phyloP scores from a whole-genome alignment of 2,329 filamentous ascomycete species.

The Colletotrichum falcatum region DNA sequence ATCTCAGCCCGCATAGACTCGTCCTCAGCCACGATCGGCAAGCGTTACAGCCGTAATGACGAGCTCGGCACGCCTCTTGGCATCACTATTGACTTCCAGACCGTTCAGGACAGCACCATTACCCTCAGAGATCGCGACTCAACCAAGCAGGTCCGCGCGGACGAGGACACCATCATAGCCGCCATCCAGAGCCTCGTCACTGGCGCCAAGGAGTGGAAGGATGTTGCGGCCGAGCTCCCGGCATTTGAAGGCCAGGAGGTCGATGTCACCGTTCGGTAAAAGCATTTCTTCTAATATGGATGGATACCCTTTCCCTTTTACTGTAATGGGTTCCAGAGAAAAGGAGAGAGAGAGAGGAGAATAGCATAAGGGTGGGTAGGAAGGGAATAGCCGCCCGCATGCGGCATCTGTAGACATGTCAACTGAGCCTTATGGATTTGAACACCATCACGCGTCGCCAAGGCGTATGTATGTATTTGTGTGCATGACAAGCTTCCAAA shows the following conservation, averaged over 20 bases:
- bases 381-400: slow-evolving; percentile 5
- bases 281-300: slow-evolving; percentile 13
- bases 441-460: background rate
- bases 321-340: slow-evolving; percentile 13
- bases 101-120: slow-evolving; percentile 85
- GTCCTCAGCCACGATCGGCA: slow-evolving; percentile 91
- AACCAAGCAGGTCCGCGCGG: slow-evolving; percentile 89
- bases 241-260: slow-evolving; percentile 84
- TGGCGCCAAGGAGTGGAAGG: slow-evolving; percentile 69
- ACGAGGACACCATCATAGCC: slow-evolving; percentile 81
- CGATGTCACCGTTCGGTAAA: slow-evolving; percentile 48
- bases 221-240: slow-evolving; percentile 82
- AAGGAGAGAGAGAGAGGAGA: background rate
- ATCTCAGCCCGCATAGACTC: slow-evolving; percentile 90
- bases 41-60: slow-evolving; percentile 94
- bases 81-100: slow-evolving; percentile 96
- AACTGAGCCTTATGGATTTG: slow-evolving; percentile 25
- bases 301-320: slow-evolving; percentile 5
- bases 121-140: slow-evolving; percentile 92
- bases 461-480: background rate
- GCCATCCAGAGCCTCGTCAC: slow-evolving; percentile 72
- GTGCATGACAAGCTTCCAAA: slow-evolving; percentile 1
- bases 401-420: slow-evolving; percentile 30
- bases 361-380: background rate
- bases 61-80: slow-evolving; percentile 95